Base-by-base conservation (phyloP, 2,329 filamentous ascomycete species). In the Colletotrichum graminicola region DNA sequence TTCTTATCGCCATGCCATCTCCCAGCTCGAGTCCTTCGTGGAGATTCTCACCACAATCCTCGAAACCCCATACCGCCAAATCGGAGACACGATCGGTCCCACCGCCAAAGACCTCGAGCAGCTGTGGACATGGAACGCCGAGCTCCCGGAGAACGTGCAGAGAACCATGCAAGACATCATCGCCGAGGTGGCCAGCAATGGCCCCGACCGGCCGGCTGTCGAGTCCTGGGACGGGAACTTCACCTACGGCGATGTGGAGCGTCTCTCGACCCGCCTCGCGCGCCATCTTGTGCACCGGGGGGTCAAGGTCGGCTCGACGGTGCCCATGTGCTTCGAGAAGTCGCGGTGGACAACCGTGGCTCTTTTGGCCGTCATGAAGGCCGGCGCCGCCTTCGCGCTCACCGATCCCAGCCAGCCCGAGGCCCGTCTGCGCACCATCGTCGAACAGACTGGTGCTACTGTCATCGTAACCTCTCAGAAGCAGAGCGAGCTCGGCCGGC, bases 281-380 rank as follows among this genome's bases (percentile, higher is more conserved):
- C 75, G 75, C 6, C 78, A 83, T 66, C 79, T 87, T 1, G 72
- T 77, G 18, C 75, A 75, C 14, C 73, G 76, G n/a, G 84, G 84
- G 21, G 78, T 83, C 47, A 74, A 68, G 2, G 66, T 79, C 14
- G 84, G 84, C n/a, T 79, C 78, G 49, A 80, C 80, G 12, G 82
- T 87, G n/a, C 84, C 85, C 3, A 78, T 87, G n/a, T 85, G 84
- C 73, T 86, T 87, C 69, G 83, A 86, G 74, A 86, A 86, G 75
- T 85, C 84, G 39, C 78, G 78, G 73, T 86, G 83, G 84, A 82
- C 84, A 5, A 77, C 81, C 10, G 79, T 86, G 29, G 82, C 82
- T 0, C 81, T 86, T 5, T 75, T 87, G 11, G 84, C 80, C 8
- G 79, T 86, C 64, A 84, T 86, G 82, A 86, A 86, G 74, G 76